Evolutionary conservation across 352 stramenopile species (phyloP), one percentile per base, ranked within the genome.

Genomic region (Chrysophaeum taylorii): DNA sequence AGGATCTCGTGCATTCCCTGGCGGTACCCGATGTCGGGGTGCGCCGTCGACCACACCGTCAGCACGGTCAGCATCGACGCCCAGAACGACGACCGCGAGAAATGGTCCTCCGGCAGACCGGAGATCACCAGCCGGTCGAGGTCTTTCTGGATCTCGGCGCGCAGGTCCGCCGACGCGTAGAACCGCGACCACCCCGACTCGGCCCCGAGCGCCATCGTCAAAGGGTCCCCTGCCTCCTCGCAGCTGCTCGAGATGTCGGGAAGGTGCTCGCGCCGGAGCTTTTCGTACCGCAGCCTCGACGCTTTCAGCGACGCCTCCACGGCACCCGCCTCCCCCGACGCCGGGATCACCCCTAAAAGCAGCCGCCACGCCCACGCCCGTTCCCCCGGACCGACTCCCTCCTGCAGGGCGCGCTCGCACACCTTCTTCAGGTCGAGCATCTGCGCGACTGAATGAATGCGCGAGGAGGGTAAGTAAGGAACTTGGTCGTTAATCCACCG

Each of bases 1-100:
- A 94, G 78, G 64, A 96, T 89, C 73, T 97, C 92, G 74, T 96
- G 93, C 92, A 97, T 97, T 42, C 90, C 92, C 76, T 97, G 92
- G 64, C 92, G 85, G 81, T 96, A 96, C 31, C 87, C 86, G 25
- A 94, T 79, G 7, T 88, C 77, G 0, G 84, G 78, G 60, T 95
- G 78, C 69, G 87, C 87, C 18, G 87, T 82, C 25, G 52, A 25
- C 66, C 87, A 89, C 0, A 89, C 73, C 33, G 89, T 90, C 15
- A 92, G 70, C 66, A 93, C 92, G 50, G 84, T 92, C 70, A 93
- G 89, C 76, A 92, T 91, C 43, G 84, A 91, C 25, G 85, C 84
- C 72, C 90, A 88, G 76, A 92, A 90, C 68, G 54, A 82, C 50
- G 81, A 77, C 18, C 43, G 27, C 52, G 12, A 25, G 45, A 75